These are phyloP conservation scores for Thermothielavioides terrestris DNA, from an alignment of 495 filamentous ascomycete species.

Conservation along the genomic window DNA sequence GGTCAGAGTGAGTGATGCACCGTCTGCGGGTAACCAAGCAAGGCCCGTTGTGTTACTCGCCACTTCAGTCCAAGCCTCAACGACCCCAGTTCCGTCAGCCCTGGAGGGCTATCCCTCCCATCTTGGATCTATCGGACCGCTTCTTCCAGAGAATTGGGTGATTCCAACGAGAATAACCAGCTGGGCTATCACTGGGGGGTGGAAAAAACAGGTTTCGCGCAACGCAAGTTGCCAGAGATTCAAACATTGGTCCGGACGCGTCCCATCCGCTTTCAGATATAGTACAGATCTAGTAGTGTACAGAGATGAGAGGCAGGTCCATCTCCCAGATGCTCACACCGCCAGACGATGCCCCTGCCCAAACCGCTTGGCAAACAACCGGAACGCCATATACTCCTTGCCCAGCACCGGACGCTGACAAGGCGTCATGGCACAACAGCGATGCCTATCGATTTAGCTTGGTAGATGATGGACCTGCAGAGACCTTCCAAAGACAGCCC, in stretches of 20 bases:
- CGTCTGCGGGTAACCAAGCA: too few species aligned
- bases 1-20: too few species aligned
- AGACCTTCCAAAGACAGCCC: conserved; percentile 73
- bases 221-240: too few species aligned
- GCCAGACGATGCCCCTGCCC: neutral
- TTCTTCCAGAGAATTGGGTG: too few species aligned
- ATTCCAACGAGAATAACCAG: too few species aligned
- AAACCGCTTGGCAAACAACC: conserved; percentile 17
- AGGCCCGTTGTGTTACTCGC: too few species aligned
- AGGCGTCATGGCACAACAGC: conserved; percentile 56
- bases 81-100: too few species aligned
- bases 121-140: too few species aligned
- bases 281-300: conserved; percentile 5
- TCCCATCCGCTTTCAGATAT: neutral
- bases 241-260: neutral
- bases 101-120: too few species aligned
- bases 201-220: too few species aligned
- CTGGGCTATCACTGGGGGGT: too few species aligned
- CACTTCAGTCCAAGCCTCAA: too few species aligned
- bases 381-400: conserved; percentile 18
- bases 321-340: neutral
- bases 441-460: conserved; percentile 84
- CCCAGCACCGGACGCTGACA: neutral
- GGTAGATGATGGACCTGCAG: conserved; percentile 74
- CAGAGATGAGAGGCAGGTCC: neutral